Evolutionary conservation across 2,329 filamentous ascomycete species (phyloP).

Genomic region (Fusarium virguliforme): DNA sequence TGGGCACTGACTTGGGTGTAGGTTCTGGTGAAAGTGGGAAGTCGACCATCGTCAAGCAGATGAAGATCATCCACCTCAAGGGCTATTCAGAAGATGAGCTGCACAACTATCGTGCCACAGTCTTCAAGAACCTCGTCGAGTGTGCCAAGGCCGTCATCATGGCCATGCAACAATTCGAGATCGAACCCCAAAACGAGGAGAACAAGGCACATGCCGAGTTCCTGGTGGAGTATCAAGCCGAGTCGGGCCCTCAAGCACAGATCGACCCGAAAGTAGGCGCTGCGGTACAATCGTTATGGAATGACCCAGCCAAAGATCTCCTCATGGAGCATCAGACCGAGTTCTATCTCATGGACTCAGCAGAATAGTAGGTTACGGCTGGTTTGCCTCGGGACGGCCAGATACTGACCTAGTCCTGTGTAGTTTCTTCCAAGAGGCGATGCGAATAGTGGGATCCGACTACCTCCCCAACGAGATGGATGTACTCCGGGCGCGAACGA

Average conservation of each 20-base stretch:
- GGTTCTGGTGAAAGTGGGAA: conserved; percentile 99
- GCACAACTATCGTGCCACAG: conserved; percentile 92
- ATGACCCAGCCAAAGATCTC: conserved; percentile 84
- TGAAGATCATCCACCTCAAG: conserved; percentile 99
- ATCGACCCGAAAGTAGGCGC: conserved; percentile 86
- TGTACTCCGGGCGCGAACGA: conserved; percentile 94
- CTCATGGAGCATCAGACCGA: conserved; percentile 96
- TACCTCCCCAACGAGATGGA: conserved; percentile 96
- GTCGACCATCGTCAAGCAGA: conserved; percentile 99
- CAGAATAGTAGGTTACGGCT: conserved; percentile 84
- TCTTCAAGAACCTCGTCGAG: conserved; percentile 98
- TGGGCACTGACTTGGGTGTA: conserved; percentile 59
- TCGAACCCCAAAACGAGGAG: conserved; percentile 80
- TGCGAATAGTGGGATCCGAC: conserved; percentile 85
- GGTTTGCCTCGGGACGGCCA: neutral
- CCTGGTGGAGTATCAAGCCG: conserved; percentile 88
- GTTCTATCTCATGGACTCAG: conserved; percentile 99
- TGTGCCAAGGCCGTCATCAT: conserved; percentile 94
- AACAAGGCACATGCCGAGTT: conserved; percentile 85
- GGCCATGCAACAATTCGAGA: conserved; percentile 92
- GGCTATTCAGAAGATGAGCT: conserved; percentile 96
- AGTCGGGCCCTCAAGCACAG: conserved; percentile 89
- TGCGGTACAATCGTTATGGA: conserved; percentile 91
- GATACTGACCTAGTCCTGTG: conserved; percentile 22
- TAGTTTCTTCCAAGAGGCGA: conserved; percentile 96